phyloP scores from a whole-genome alignment of 176 grass and related monocot species.

The Oryza nivara region DNA sequence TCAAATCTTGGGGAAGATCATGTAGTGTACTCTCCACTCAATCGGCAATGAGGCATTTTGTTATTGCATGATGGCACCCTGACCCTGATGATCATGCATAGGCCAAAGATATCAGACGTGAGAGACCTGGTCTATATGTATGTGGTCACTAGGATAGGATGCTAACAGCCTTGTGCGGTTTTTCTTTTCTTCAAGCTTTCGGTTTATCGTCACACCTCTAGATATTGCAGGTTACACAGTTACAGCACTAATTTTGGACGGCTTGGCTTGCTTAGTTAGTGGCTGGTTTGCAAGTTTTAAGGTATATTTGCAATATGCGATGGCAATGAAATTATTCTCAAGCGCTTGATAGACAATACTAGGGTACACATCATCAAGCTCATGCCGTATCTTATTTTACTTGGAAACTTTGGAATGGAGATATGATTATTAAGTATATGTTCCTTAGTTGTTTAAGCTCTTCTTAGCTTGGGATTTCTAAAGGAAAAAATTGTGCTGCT shows the following conservation, averaged over 20 bases:
- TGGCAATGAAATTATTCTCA: not conserved
- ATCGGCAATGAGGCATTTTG: conserved; percentile 41
- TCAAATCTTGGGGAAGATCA: conserved; percentile 60
- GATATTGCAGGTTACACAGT: not conserved
- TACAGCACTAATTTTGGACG: not conserved
- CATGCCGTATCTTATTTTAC: conserved; percentile 29
- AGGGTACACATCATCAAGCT: not conserved
- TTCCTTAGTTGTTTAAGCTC: not conserved
- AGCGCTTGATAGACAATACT: conserved; percentile 15
- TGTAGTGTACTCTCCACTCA: conserved; percentile 58
- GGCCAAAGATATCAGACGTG: conserved; percentile 24
- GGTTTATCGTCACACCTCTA: not conserved
- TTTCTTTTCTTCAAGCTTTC: conserved; percentile 12
- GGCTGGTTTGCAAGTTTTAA: conserved; percentile 5
- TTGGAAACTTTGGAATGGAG: conserved; percentile 6
- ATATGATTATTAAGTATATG: not conserved
- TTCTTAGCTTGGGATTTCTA: conserved; percentile 10
- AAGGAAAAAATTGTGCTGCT: conserved; percentile 11
- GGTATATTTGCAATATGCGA: not conserved
- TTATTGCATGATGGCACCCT: conserved; percentile 42
- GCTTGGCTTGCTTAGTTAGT: not conserved
- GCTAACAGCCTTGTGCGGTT: conserved; percentile 3
- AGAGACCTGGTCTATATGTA: not conserved
- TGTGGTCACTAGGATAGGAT: conserved; percentile 29
- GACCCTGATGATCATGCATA: conserved; percentile 9